Evolutionary conservation across 1,284 basidiomycete species (phyloP).

Genomic region (Ustilago curta): DNA sequence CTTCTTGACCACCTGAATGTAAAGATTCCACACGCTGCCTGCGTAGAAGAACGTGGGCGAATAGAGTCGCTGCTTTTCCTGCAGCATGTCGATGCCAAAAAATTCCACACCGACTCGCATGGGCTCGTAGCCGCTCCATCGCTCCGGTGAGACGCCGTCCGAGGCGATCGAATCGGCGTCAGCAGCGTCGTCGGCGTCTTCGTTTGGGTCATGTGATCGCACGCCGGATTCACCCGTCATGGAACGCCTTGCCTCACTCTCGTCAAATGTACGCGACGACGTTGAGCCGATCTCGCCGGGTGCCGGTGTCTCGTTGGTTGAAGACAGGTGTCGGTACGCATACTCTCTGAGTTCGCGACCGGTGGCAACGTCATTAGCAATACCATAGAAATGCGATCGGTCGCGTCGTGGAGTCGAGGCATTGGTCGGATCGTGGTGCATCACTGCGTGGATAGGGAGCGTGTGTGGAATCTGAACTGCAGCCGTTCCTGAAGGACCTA

Average conservation of each 20-base stretch:
- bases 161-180: constrained; percentile 32
- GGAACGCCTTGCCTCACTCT: constrained; percentile 18
- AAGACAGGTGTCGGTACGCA: constrained; percentile 19
- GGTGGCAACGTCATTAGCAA: constrained; percentile 52
- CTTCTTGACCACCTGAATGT: constrained; percentile 84
- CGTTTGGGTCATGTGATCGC: constrained; percentile 24
- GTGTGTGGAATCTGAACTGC: constrained; percentile 44
- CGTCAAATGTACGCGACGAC: constrained; percentile 16
- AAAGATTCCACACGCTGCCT: constrained; percentile 83
- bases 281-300: not conserved
- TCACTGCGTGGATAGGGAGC: constrained; percentile 27
- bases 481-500: constrained; percentile 39
- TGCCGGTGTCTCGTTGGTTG: not conserved
- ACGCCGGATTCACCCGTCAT: constrained; percentile 13
- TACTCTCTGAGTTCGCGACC: constrained; percentile 56
- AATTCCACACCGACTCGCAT: constrained; percentile 82
- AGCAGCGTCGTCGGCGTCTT: constrained; percentile 30
- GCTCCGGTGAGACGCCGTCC: constrained; percentile 25
- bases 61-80: constrained; percentile 79
- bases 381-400: constrained; percentile 50
- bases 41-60: constrained; percentile 72
- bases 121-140: constrained; percentile 61
- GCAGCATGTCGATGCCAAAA: constrained; percentile 82
- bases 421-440: constrained; percentile 22
- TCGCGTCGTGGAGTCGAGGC: constrained; percentile 19